Evolutionary conservation across 768 basidiomycete species (phyloP).

Genomic region (Suillus cothurnatus): DNA sequence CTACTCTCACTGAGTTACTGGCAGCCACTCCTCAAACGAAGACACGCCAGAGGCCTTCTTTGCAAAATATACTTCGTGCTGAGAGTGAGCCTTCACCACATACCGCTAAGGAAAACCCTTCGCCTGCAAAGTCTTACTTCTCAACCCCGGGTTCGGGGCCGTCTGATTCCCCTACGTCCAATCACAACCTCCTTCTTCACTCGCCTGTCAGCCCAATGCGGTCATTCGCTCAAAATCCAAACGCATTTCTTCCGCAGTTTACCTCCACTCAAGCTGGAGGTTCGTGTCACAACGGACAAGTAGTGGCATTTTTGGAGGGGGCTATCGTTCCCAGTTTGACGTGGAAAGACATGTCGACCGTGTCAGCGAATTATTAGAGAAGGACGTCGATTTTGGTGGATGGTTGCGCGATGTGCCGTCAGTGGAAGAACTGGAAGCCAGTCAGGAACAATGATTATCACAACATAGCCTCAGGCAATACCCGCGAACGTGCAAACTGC

Average conservation of each 20-base stretch:
- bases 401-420: constrained; percentile 49
- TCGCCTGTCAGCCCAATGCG: constrained; percentile 38
- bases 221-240: constrained; percentile 38
- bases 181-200: constrained; percentile 29
- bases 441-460: constrained; percentile 18
- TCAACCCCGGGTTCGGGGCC: constrained; percentile 41
- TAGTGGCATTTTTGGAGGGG: constrained; percentile 38
- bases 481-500: constrained; percentile 9
- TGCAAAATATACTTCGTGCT: not conserved
- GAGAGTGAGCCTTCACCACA: constrained; percentile 4
- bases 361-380: constrained; percentile 56
- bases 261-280: constrained; percentile 39
- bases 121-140: constrained; percentile 39
- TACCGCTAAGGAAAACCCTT: constrained; percentile 21
- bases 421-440: constrained; percentile 27
- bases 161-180: constrained; percentile 25
- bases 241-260: constrained; percentile 38
- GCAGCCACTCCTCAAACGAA: not conserved
- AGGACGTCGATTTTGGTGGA: constrained; percentile 57
- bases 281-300: constrained; percentile 20
- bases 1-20: constrained; percentile 3
- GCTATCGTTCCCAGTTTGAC: constrained; percentile 61
- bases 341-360: constrained; percentile 54
- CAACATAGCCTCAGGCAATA: constrained; percentile 4
- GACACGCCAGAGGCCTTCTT: not conserved